Percentiles rank a stretch among this genome's conserved stretches.
These are phyloP conservation scores for Anaeromyces robustus DNA, from an alignment of 192 early-diverging fungal species.

Conservation along the genomic window DNA sequence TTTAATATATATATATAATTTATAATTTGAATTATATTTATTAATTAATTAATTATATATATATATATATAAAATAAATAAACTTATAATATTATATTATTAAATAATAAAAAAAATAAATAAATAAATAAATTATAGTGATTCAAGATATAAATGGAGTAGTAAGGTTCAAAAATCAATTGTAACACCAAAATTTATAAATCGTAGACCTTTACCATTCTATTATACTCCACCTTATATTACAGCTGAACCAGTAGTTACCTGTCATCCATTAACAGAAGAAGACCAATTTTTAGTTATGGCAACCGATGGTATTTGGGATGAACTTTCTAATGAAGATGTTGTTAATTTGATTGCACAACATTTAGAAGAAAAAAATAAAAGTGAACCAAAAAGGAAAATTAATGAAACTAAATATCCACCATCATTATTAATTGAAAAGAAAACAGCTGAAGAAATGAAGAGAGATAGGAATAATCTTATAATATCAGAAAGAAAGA, in stretches of 20 bases:
- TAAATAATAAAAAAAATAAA: no score
- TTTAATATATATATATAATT: no score
- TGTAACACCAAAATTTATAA: conserved; percentile 3
- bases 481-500: neutral
- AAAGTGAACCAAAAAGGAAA: neutral
- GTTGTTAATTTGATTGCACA: conserved; percentile 12
- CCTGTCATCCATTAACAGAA: conserved; percentile 32
- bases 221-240: conserved; percentile 56
- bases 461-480: neutral
- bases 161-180: conserved; percentile 5
- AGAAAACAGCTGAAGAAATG: neutral
- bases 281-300: conserved; percentile 59
- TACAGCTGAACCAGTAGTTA: conserved; percentile 55
- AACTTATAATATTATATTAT: no score
- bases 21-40: no score
- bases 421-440: neutral
- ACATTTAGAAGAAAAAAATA: neutral
- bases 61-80: no score
- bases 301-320: conserved; percentile 73
- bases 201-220: conserved; percentile 36
- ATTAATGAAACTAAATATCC: neutral
- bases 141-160: conserved; percentile 1
- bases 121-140: neutral
- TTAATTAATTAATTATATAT: no score
- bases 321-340: conserved; percentile 50